phyloP scores from a whole-genome alignment of 1,139 yeast genomes.

The Pichia sp. region DNA sequence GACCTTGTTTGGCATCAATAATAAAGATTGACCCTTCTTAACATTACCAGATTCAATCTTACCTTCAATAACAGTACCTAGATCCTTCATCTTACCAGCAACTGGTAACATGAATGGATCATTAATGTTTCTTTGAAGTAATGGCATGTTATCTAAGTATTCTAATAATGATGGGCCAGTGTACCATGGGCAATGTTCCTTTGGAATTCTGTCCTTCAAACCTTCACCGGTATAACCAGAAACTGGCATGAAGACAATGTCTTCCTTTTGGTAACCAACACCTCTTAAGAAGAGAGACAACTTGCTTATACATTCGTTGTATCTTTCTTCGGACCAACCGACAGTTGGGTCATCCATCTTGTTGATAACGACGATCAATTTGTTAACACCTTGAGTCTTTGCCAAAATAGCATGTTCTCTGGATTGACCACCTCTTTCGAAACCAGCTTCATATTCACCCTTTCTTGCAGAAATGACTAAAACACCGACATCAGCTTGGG shows the following conservation, averaged over 20 bases:
- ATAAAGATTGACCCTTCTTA: constrained; percentile 70
- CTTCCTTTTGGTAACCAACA: constrained; percentile 86
- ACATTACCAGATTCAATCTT: constrained; percentile 95
- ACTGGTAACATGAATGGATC: constrained; percentile 98
- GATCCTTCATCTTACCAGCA: constrained; percentile 90
- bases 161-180: constrained; percentile 89
- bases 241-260: constrained; percentile 92
- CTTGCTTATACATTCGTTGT: constrained; percentile 90
- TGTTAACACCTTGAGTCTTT: constrained; percentile 97
- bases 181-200: constrained; percentile 87
- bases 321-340: constrained; percentile 92
- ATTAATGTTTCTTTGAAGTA: constrained; percentile 80
- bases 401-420: constrained; percentile 98
- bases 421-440: constrained; percentile 99
- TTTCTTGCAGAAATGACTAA: constrained; percentile 97
- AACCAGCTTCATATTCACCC: constrained; percentile 99
- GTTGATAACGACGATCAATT: constrained; percentile 88
- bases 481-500: constrained; percentile 98
- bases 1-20: constrained; percentile 91
- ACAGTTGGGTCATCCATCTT: constrained; percentile 99
- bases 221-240: constrained; percentile 99
- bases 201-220: constrained; percentile 76
- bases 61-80: constrained; percentile 98
- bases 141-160: constrained; percentile 79
- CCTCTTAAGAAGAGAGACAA: constrained; percentile 77